Evolutionary conservation across 768 basidiomycete genomes (phyloP).

Genomic region (Tulasnella sp.): DNA sequence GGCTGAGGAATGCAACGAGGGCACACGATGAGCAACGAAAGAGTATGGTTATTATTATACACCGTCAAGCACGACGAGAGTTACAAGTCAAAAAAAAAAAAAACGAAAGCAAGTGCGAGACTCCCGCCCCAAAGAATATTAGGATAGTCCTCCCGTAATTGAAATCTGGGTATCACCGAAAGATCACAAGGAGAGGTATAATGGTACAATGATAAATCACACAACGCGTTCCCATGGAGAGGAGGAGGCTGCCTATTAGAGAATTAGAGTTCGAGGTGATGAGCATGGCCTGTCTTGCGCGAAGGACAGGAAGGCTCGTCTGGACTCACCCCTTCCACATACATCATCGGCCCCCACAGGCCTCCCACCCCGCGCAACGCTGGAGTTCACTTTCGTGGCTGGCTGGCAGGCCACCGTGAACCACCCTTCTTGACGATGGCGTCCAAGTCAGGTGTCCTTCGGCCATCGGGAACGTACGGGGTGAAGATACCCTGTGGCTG

Average conservation of each 20-base stretch:
- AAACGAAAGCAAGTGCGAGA: background rate
- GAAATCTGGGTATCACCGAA: background rate
- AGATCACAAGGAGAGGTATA: background rate
- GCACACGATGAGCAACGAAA: background rate
- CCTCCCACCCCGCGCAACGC: background rate
- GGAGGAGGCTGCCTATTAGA: background rate
- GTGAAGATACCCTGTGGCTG: slow-evolving; percentile 14
- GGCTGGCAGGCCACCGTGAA: background rate
- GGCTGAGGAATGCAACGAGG: background rate
- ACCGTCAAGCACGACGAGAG: background rate
- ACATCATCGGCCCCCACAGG: background rate
- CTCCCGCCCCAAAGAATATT: background rate
- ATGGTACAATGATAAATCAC: background rate
- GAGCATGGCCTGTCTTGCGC: background rate
- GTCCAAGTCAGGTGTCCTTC: slow-evolving; percentile 19
- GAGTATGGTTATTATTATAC: background rate
- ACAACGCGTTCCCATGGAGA: background rate
- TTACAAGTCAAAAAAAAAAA: background rate
- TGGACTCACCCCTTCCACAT: background rate
- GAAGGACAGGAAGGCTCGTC: background rate
- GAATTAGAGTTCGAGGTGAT: background rate
- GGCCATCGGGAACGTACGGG: slow-evolving; percentile 18
- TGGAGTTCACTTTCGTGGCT: background rate
- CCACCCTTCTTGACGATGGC: slow-evolving; percentile 17
- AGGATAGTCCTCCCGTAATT: background rate